A percentile compares a stretch with the other conserved stretches of the same genome.
Evolutionary conservation across 345 rosid genomes (phyloP).

Genomic region (Syzygium grande): DNA sequence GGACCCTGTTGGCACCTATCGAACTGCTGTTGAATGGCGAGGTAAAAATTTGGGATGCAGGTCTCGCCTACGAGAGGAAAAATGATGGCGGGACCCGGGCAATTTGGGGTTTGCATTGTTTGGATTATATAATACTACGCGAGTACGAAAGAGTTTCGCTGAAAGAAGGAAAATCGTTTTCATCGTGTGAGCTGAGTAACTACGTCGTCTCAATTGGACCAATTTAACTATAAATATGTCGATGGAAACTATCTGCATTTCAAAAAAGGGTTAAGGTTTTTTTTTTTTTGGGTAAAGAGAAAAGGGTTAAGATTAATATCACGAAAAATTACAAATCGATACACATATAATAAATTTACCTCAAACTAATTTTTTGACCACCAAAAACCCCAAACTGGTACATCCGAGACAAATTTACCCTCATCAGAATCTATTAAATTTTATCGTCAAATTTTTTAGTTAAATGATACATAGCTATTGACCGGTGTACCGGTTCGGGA

Average conservation of each 20-base stretch:
- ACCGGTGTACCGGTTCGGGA: too few relatives aligned
- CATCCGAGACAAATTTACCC: too few relatives aligned
- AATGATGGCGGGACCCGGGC: not conserved
- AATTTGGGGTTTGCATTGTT: not conserved
- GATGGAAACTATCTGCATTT: not conserved
- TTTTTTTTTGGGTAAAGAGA: too few relatives aligned
- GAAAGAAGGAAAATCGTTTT: not conserved
- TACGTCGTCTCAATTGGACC: not conserved
- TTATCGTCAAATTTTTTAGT: too few relatives aligned
- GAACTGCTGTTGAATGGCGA: not conserved
- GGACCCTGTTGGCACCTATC: not conserved
- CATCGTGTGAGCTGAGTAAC: not conserved
- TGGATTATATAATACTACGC: not conserved
- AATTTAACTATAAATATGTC: not conserved
- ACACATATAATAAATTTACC: accelerated
- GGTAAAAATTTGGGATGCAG: not conserved
- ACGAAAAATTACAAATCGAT: accelerated
- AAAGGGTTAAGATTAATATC: not conserved
- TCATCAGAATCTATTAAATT: too few relatives aligned
- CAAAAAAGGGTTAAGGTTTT: not conserved
- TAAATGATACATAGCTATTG: too few relatives aligned
- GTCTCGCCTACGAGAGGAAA: not conserved
- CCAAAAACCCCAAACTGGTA: too few relatives aligned
- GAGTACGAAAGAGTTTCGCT: not conserved
- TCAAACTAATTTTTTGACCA: too few relatives aligned